Conservation (phyloP, 805 yeast species). For the Candida pseudofarinosa region DNA sequence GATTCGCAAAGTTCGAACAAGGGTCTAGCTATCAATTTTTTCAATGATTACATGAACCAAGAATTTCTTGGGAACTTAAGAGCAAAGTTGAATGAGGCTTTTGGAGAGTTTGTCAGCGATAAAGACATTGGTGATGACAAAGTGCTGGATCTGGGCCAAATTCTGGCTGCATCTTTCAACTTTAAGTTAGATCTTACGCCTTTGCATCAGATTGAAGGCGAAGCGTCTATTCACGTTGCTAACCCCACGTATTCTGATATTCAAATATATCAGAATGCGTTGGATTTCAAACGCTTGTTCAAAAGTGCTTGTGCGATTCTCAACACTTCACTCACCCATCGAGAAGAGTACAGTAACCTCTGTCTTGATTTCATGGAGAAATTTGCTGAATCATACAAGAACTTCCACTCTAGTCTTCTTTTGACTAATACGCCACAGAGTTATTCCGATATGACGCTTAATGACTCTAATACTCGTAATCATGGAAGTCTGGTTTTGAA, state of each 20-base stretch:
- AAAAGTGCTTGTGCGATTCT: slow-evolving; percentile 47
- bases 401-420: slow-evolving; percentile 35
- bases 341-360: slow-evolving; percentile 50
- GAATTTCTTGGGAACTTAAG: slow-evolving; percentile 64
- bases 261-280: slow-evolving; percentile 38
- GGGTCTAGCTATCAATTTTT: slow-evolving; percentile 38
- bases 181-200: slow-evolving; percentile 27
- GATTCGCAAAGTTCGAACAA: slow-evolving; percentile 5
- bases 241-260: slow-evolving; percentile 3
- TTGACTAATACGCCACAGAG: slow-evolving; percentile 1
- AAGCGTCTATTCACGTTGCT: neutral
- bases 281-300: slow-evolving; percentile 45
- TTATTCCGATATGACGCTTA: slow-evolving; percentile 19
- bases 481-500: slow-evolving; percentile 19
- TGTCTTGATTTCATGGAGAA: slow-evolving; percentile 36
- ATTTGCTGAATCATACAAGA: slow-evolving; percentile 29
- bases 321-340: slow-evolving; percentile 57
- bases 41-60: slow-evolving; percentile 58
- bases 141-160: slow-evolving; percentile 1
- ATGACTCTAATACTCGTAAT: neutral
- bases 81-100: slow-evolving; percentile 49
- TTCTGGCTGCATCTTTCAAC: slow-evolving; percentile 4
- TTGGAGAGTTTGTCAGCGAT: slow-evolving; percentile 38
- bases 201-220: slow-evolving; percentile 20
- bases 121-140: slow-evolving; percentile 3